Base-by-base conservation (phyloP, 2,329 filamentous ascomycete genomes). In the Alternaria gaisen region DNA sequence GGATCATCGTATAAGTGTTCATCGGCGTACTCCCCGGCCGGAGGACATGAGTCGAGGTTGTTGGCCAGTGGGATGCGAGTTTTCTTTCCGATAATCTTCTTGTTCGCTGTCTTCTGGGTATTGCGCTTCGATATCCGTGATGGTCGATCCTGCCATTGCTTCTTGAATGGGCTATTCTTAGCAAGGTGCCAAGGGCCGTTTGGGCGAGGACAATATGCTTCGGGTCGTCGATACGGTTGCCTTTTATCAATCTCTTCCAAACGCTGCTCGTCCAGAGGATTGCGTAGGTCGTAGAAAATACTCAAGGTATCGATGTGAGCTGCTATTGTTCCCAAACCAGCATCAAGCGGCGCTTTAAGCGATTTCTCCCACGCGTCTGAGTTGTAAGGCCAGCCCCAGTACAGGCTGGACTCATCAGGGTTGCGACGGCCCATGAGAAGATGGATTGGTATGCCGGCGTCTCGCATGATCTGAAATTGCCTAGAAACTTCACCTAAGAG, bases 261-360 rank as follows among this genome's bases (percentile, higher is more conserved):
- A 4, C 58, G 59, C 4, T 62, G 53, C 2, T 43, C 7, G 36
- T 63, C 53, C 5, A 74, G 40, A 1, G 72, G 72, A 34, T 72
- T 70, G 7, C 69, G 61, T 1, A 75, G 54, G 51, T 72, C 67
- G 41, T 75, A 75, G n/a, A 66, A 60, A 38, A 72, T 66, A 20
- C 64, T 72, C 16, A 75, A 52, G 5, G 38, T 61, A 56, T 71
- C 59, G 22, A 75, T 53, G 4, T 65, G 46, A 8, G 47, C 46
- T 8, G 67, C 70, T 32, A 73, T 64, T 11, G 14, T n/a, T 5
- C 46, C 38, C 5, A 73, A 50, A 36, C 64, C 64, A n/a, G 58
- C 50, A 43, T 70, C 59, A 30, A 73, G 67, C 0, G 47, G 34
- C 30, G 43, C 24, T 10, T 53, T 22, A 1, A 65, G 51, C 58